These are phyloP conservation scores for Pseudohalonectria lignicola DNA, from an alignment of 2,329 filamentous ascomycete genomes.

Conservation along the genomic window DNA sequence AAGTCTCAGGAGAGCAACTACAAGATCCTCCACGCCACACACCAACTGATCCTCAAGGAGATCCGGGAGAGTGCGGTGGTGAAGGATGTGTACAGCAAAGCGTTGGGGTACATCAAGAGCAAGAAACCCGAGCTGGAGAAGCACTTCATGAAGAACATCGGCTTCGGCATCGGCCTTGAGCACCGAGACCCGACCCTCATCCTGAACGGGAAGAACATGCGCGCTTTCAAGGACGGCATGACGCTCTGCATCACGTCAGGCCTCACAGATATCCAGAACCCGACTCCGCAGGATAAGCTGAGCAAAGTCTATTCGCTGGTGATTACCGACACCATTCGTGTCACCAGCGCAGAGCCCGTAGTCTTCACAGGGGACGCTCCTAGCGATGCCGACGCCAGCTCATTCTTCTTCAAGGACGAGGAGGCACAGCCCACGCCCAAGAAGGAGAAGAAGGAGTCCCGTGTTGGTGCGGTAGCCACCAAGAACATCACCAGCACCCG, in stretches of 20 bases:
- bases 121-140: conserved; percentile 95
- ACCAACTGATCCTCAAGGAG: conserved; percentile 84
- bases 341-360: conserved; percentile 65
- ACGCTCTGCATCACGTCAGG: conserved; percentile 85
- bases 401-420: conserved; percentile 98
- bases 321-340: conserved; percentile 86
- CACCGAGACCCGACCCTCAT: conserved; percentile 73
- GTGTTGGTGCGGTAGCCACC: conserved; percentile 77
- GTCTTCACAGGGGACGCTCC: conserved; percentile 92
- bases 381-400: conserved; percentile 84
- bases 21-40: conserved; percentile 73
- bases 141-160: conserved; percentile 87
- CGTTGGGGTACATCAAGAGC: conserved; percentile 64
- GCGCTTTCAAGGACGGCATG: conserved; percentile 90
- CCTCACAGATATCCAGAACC: conserved; percentile 80
- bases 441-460: conserved; percentile 76
- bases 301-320: conserved; percentile 83
- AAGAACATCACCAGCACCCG: conserved; percentile 95
- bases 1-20: conserved; percentile 93
- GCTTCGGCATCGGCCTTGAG: conserved; percentile 87
- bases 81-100: conserved; percentile 89
- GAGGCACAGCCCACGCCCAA: conserved; percentile 79
- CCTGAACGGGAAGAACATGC: conserved; percentile 76
- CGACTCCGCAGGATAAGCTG: conserved; percentile 78
- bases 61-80: conserved; percentile 75